Conservation (phyloP, 2,329 filamentous ascomycete genomes). For the Scolecobasidium constrictum region DNA sequence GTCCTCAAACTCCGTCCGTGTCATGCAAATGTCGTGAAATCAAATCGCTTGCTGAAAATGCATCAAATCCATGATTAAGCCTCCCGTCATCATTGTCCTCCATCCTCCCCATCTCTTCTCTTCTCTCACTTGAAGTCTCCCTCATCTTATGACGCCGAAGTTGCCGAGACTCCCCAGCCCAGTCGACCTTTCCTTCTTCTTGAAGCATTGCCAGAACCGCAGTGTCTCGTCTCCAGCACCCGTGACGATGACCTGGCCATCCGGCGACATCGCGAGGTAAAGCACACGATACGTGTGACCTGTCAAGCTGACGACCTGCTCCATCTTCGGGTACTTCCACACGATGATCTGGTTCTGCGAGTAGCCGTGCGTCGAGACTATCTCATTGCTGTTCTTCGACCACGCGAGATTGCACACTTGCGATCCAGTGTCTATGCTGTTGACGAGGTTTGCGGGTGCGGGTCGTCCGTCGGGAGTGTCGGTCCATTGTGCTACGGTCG, state of each 20-base stretch:
- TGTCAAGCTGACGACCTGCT: constrained; percentile 87
- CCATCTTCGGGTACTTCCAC: constrained; percentile 99
- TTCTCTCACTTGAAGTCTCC: background rate
- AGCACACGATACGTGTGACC: constrained; percentile 95
- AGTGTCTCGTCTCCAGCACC: constrained; percentile 94
- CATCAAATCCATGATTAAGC: background rate
- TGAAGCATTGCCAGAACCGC: constrained; percentile 94
- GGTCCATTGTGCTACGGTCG: constrained; percentile 10
- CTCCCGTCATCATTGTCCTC: background rate
- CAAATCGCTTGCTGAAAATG: background rate
- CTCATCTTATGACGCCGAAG: constrained; percentile 7
- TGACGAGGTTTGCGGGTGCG: constrained; percentile 38
- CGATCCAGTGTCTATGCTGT: constrained; percentile 90
- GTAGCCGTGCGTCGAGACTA: constrained; percentile 94
- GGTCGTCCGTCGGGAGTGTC: constrained; percentile 19
- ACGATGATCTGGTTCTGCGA: constrained; percentile 98
- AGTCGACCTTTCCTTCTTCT: constrained; percentile 34
- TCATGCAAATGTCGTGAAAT: too few species aligned
- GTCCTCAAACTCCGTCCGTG: too few species aligned
- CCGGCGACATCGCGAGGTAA: constrained; percentile 94
- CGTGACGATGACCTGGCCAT: constrained; percentile 87
- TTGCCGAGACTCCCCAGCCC: constrained; percentile 3
- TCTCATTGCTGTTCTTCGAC: constrained; percentile 95
- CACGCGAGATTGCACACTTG: constrained; percentile 98
- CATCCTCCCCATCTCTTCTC: background rate